phyloP scores from a whole-genome alignment of 2,329 filamentous ascomycete species.

The Colletotrichum paranaense region DNA sequence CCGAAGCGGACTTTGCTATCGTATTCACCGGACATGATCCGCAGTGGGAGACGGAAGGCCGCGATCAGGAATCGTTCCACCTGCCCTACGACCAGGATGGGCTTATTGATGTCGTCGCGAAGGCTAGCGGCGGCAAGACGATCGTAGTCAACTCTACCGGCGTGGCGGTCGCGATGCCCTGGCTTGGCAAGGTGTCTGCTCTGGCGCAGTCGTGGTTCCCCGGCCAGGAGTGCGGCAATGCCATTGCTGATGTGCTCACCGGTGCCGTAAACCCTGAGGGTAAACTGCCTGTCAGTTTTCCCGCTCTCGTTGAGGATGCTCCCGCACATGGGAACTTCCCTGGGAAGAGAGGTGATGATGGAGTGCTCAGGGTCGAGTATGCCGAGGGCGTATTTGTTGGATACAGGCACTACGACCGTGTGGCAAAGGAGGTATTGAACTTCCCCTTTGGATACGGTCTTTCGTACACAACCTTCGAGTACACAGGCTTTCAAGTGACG shows the following conservation, averaged over 20 bases:
- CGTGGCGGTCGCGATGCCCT: constrained; percentile 71
- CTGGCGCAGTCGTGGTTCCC: constrained; percentile 77
- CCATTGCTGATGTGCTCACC: constrained; percentile 74
- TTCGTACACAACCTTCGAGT: constrained; percentile 71
- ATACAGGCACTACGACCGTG: constrained; percentile 75
- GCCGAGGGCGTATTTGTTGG: constrained; percentile 78
- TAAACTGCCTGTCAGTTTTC: constrained; percentile 73
- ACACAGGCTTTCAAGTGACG: constrained; percentile 55
- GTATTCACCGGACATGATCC: constrained; percentile 73
- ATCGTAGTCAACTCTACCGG: constrained; percentile 75
- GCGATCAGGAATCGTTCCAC: constrained; percentile 66
- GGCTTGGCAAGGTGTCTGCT: constrained; percentile 65
- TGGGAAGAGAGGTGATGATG: constrained; percentile 52
- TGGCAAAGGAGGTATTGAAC: constrained; percentile 63
- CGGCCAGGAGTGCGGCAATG: constrained; percentile 76
- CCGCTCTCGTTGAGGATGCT: constrained; percentile 68
- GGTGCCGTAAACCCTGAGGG: constrained; percentile 74
- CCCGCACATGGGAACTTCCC: constrained; percentile 73
- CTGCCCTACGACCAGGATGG: constrained; percentile 71
- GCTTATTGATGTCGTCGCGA: constrained; percentile 67
- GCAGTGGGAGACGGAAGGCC: constrained; percentile 62
- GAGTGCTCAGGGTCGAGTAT: constrained; percentile 69
- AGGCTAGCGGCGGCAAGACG: constrained; percentile 66
- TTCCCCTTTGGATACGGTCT: constrained; percentile 76
- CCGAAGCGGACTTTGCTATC: constrained; percentile 64